These are phyloP conservation scores for Articulospora tetracladia DNA, from an alignment of 495 filamentous ascomycete species.

Conservation along the genomic window DNA sequence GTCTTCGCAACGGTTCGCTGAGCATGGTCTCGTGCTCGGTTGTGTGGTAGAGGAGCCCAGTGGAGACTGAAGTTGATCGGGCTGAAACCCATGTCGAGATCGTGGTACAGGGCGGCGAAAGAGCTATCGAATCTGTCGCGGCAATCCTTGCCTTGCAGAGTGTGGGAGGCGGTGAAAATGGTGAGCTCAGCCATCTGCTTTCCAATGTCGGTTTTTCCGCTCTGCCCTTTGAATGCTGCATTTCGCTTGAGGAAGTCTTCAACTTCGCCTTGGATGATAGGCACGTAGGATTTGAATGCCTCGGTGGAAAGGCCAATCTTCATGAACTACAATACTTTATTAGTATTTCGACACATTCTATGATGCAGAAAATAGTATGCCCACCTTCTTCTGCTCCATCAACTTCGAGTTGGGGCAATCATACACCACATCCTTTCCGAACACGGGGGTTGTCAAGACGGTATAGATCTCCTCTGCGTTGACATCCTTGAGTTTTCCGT, in stretches of 20 bases:
- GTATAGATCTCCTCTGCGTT: conserved; percentile 81
- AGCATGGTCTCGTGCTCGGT: conserved; percentile 72
- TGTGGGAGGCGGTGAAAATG: conserved; percentile 77
- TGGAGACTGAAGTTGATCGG: conserved; percentile 84
- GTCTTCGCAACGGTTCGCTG: conserved; percentile 71
- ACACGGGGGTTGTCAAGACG: conserved; percentile 79
- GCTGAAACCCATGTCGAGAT: conserved; percentile 79
- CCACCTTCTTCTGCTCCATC: conserved; percentile 73
- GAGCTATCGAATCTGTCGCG: conserved; percentile 69
- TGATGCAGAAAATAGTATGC: not conserved
- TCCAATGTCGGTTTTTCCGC: conserved; percentile 60
- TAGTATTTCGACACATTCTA: not conserved
- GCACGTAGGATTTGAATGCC: conserved; percentile 74
- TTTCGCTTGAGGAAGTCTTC: conserved; percentile 61
- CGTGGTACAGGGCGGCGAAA: conserved; percentile 74
- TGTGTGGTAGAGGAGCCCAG: conserved; percentile 82
- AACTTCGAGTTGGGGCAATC: conserved; percentile 84
- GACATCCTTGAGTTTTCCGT: conserved; percentile 78
- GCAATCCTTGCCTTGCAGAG: conserved; percentile 77
- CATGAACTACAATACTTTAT: conserved; percentile 57
- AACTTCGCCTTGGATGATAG: conserved; percentile 74
- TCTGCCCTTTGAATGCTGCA: conserved; percentile 61
- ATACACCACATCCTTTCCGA: conserved; percentile 82
- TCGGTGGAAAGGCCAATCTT: conserved; percentile 77
- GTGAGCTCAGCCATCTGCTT: conserved; percentile 78